These are phyloP conservation scores for Botrytis byssoidea DNA, from an alignment of 2,329 filamentous ascomycete genomes.

Conservation along the genomic window DNA sequence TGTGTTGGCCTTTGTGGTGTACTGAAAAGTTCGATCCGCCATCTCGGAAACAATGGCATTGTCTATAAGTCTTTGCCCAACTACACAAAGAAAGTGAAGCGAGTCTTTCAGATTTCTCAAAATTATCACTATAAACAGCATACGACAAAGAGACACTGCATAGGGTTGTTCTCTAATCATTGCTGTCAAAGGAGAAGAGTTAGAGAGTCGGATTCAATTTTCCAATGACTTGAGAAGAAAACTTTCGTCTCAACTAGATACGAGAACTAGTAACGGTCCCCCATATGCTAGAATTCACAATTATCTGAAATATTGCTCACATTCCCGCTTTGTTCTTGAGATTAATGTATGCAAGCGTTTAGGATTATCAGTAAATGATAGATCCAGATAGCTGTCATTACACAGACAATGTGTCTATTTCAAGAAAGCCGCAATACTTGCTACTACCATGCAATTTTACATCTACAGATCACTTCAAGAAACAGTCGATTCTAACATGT, in stretches of 20 bases:
- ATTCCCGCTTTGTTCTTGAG: neutral
- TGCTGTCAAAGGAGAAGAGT: neutral
- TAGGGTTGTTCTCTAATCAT: neutral
- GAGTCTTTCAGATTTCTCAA: neutral
- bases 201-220: neutral
- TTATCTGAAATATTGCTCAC: neutral
- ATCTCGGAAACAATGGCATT: neutral
- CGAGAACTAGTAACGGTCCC: neutral
- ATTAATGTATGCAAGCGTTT: neutral
- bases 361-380: neutral
- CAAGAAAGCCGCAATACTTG: neutral
- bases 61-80: neutral
- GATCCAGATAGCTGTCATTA: neutral
- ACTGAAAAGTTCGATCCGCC: fast-evolving
- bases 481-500: neutral
- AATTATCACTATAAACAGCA: neutral
- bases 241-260: neutral
- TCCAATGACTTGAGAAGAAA: neutral
- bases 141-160: neutral
- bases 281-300: neutral
- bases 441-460: neutral
- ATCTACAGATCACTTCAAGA: neutral
- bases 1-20: neutral
- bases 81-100: neutral
- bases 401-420: neutral